Percentiles rank a stretch among this genome's conserved stretches.
Conservation (phyloP, 371 early-diverging fungal species). For the Mortierella sp. region DNA sequence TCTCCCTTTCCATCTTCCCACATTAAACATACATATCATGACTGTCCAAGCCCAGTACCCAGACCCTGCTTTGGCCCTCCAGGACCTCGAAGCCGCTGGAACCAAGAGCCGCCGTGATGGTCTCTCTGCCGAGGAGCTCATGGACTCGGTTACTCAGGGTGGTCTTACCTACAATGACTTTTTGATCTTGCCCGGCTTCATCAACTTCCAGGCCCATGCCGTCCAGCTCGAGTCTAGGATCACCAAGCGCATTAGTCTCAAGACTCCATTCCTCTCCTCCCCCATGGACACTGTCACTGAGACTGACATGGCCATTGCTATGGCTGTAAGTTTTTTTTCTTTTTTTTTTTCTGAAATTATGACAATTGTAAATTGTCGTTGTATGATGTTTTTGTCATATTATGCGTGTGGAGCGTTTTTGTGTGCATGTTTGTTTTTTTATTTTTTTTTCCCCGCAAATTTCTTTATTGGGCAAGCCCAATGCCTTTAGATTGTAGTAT, state of each 20-base stretch:
- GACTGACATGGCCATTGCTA: constrained; percentile 96
- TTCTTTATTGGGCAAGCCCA: constrained; percentile 44
- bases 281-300: constrained; percentile 99
- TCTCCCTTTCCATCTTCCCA: neutral
- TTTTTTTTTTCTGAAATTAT: neutral
- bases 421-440: neutral
- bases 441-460: constrained; percentile 47
- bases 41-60: constrained; percentile 50
- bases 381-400: neutral
- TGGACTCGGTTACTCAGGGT: constrained; percentile 80
- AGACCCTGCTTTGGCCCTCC: constrained; percentile 62
- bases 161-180: constrained; percentile 99
- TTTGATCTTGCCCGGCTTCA: constrained; percentile 94
- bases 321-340: constrained; percentile 79
- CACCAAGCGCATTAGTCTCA: constrained; percentile 88
- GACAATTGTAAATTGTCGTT: neutral
- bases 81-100: constrained; percentile 53
- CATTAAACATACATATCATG: constrained; percentile 11
- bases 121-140: constrained; percentile 78
- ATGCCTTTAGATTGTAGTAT: neutral
- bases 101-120: constrained; percentile 73
- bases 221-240: constrained; percentile 86
- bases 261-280: constrained; percentile 93
- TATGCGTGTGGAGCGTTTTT: too few relatives aligned
- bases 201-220: constrained; percentile 89